phyloP scores from a whole-genome alignment of 148 eudicot species.

The Rhododendron ferrugineum region DNA sequence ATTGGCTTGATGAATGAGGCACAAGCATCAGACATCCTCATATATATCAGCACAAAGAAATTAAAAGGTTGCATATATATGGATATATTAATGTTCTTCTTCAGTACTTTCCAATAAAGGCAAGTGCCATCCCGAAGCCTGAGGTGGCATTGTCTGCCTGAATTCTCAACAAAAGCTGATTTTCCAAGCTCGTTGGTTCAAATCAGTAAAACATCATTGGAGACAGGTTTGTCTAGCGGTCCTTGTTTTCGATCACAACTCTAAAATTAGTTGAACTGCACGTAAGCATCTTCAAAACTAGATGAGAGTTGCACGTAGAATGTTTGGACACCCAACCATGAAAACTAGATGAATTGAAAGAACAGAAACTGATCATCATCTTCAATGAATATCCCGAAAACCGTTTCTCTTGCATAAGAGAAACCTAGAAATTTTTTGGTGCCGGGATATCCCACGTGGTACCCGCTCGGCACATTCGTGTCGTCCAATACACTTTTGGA shows the following conservation, averaged over 20 bases:
- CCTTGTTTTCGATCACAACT: too few relatives aligned
- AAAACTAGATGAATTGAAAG: too few relatives aligned
- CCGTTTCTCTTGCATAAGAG: not conserved
- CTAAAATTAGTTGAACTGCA: too few relatives aligned
- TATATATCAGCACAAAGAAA: not conserved
- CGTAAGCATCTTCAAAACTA: too few relatives aligned
- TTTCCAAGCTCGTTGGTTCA: not conserved
- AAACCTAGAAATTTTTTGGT: not conserved
- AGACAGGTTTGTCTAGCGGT: not conserved
- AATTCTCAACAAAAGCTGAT: not conserved
- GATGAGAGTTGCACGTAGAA: too few relatives aligned
- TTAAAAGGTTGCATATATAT: not conserved
- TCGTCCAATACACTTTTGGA: too few relatives aligned
- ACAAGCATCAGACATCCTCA: not conserved
- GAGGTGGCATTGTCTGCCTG: not conserved
- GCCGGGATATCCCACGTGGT: too few relatives aligned
- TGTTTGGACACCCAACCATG: not conserved
- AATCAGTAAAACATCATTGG: not conserved
- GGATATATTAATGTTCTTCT: not conserved
- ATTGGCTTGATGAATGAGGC: too few relatives aligned
- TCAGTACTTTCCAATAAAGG: not conserved
- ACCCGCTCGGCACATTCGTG: too few relatives aligned
- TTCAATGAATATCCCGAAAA: not conserved
- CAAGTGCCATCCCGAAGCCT: not conserved
- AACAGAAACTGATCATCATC: not conserved